These are phyloP conservation scores for Silene latifolia DNA, from an alignment of 148 eudicot species.

Conservation along the genomic window DNA sequence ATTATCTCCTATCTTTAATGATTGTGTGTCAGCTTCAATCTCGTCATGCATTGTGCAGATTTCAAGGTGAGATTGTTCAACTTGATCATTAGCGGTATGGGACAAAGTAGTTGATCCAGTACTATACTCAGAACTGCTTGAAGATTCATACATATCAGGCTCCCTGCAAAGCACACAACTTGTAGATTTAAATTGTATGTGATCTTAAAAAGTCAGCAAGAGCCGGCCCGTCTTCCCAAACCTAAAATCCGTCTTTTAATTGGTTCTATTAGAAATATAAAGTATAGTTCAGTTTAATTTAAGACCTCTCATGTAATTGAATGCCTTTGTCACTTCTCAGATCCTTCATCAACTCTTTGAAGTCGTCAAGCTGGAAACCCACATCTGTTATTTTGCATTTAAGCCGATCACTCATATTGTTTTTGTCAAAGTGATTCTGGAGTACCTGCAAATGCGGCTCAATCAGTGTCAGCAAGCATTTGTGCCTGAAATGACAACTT, in stretches of 20 bases:
- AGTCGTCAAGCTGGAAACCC: constrained; percentile 54
- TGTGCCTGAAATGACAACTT: no score
- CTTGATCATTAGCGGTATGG: constrained; percentile 42
- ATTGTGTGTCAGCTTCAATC: constrained; percentile 31
- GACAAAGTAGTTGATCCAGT: constrained; percentile 59
- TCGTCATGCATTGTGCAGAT: constrained; percentile 44
- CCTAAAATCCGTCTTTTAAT: no score
- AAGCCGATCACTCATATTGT: constrained; percentile 46
- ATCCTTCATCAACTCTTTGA: constrained; percentile 59
- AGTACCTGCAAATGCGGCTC: constrained; percentile 47
- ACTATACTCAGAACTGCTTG: constrained; percentile 79
- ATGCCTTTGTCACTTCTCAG: constrained; percentile 45
- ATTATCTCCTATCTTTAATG: constrained; percentile 30
- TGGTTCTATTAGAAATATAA: no score
- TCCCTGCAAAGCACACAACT: constrained; percentile 44
- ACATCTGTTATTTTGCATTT: constrained; percentile 31
- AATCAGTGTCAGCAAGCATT: neutral
- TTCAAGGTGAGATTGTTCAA: constrained; percentile 49
- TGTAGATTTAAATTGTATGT: no score
- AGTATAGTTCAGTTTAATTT: neutral
- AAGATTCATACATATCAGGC: constrained; percentile 56
- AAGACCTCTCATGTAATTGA: constrained; percentile 63
- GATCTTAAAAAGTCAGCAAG: no score
- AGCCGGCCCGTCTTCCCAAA: no score
- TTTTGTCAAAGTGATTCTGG: constrained; percentile 58